Base-by-base conservation (phyloP, 1,284 basidiomycete genomes). In the Takashimella koratensis region DNA sequence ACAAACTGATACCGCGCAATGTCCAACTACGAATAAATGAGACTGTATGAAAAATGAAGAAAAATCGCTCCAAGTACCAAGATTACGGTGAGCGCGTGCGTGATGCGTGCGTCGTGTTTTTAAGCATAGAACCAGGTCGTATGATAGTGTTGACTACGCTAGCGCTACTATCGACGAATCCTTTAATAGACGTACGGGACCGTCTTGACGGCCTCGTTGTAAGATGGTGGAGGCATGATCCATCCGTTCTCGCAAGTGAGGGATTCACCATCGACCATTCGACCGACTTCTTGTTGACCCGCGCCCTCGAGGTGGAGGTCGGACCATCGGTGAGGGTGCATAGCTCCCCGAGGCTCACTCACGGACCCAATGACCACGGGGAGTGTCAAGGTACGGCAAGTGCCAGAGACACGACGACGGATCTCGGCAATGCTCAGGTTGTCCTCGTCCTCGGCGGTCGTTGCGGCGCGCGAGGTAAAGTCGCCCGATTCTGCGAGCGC, bases 361-460 rank as follows among this genome's bases (percentile, higher is more conserved):
- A 79, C 78, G 5, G 70, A 74, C 1, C 78, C 78, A 51, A 79
- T 69, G 19, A 73, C 68, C 60, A 79, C 63, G 0, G 77, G 76
- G 26, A 78, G 58, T n/a, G 74, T 62, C 6, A 78, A 62, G 21
- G 74, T 71, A 30, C 73, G 64, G 20, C 72, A 36, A 36, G 30
- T 36, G 8, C 30, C 30, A 8, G 30, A 36, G 30, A 36, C 16
- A 16, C 30, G 30, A 36, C 30, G 30, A 36, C 30, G 30, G 16
- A 36, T 36, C 30, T 36, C 30, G 16, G 30, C 30, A 36, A 36
- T 36, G 30, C 30, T 36, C 8, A 36, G 30, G 30, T 36, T 8
- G 16, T 36, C 30, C 16, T 36, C 30, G 16, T 36, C 30, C 8
- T 46, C 24, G 5, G 49, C 52, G 3, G 55, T 8, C 2, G 56